These are phyloP conservation scores for Mycena belliarum DNA, from an alignment of 768 basidiomycete species.

Conservation along the genomic window DNA sequence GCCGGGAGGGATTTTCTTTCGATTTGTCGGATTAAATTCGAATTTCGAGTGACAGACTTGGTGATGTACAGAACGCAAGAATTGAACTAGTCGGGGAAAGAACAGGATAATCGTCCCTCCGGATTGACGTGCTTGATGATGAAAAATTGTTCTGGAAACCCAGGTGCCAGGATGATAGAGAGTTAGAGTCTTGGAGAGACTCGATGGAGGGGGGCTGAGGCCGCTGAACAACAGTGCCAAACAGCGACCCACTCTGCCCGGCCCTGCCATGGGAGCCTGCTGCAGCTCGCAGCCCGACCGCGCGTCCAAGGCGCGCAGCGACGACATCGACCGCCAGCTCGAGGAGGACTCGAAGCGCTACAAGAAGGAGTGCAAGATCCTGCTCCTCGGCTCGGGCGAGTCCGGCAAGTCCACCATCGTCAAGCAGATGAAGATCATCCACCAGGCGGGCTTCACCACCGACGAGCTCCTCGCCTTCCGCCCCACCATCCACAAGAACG, in stretches of 20 bases:
- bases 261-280: conserved; percentile 14
- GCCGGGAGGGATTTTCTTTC: too few species aligned
- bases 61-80: too few species aligned
- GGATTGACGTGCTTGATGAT: too few species aligned
- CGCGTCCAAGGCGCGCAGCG: conserved; percentile 22
- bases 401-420: conserved; percentile 70
- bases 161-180: too few species aligned
- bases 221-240: background rate
- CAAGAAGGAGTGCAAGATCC: conserved; percentile 63
- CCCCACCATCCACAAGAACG: conserved; percentile 62
- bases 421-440: conserved; percentile 78
- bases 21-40: too few species aligned
- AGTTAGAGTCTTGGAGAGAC: too few species aligned
- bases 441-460: conserved; percentile 59
- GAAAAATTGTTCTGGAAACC: too few species aligned
- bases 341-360: conserved; percentile 53
- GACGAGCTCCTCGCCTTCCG: conserved; percentile 65
- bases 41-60: too few species aligned
- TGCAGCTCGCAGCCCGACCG: conserved; percentile 16
- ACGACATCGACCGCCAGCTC: conserved; percentile 60
- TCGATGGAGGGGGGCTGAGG: background rate
- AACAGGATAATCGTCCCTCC: too few species aligned
- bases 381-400: conserved; percentile 62
- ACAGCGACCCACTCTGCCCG: background rate
- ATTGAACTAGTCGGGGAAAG: too few species aligned